Base-by-base conservation (phyloP, 1,284 basidiomycete species). In the Papiliotrema fonsecae region DNA sequence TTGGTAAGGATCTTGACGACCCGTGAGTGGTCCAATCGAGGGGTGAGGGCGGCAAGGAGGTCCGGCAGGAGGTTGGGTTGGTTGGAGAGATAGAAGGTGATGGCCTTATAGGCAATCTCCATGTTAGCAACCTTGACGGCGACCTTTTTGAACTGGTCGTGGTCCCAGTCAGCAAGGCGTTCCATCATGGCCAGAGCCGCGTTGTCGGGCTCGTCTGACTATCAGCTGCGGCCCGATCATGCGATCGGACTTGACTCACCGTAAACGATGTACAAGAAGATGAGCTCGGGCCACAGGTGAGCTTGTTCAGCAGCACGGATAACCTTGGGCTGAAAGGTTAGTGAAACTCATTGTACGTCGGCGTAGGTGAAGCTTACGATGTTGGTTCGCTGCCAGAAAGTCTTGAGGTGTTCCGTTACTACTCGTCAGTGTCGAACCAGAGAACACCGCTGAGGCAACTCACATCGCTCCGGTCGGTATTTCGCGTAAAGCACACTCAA, bases 251-350 rank as follows among this genome's bases (percentile, higher is more conserved):
- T 27, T 28, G 38, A 89, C 79, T 91, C 87, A 69, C 96, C 94
- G 67, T 98, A 98, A 76, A 96, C 96, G 77, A 97, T 86, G 76
- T 97, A 97, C 45, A 97, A 77, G 82, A 93, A 98, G 40, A 98
- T 94, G 18, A 97, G 82, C 71, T 98, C 96, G n/a, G 91, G 85
- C 94, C 96, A 98, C 48, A 98, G 83, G 62, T 98, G 94, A n/a
- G 89, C 91, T 65, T 87, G 87, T 75, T 97, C 91, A 6, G 91
- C 82, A 11, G 90, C 89, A 75, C 86, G 88, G 78, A 98, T 93
- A 65, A 97, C 91, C 80, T 87, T 73, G 45, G 57, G 57, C 47
- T 46, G 27, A 42, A 10, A 19, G 4, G 19, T 46, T 34, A 54
- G 50, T 34, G 16, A n/a, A n/a, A n/a, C n/a, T 21, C 19, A 27